These are phyloP conservation scores for Penicillium thymicola DNA, from an alignment of 2,329 filamentous ascomycete genomes.

Conservation along the genomic window DNA sequence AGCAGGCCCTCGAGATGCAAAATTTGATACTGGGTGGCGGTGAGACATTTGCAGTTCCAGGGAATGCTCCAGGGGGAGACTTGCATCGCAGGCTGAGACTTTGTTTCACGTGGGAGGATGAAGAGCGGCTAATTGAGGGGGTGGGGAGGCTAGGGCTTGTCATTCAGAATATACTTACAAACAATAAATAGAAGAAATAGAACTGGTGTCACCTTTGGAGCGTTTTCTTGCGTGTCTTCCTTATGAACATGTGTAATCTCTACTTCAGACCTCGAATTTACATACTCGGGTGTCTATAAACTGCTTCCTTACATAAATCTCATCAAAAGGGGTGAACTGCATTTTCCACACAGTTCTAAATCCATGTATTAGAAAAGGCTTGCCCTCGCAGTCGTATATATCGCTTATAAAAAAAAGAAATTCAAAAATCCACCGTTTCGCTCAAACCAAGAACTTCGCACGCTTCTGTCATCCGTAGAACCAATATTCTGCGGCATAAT, in stretches of 20 bases:
- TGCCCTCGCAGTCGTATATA: not conserved
- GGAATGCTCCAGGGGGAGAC: slow-evolving; percentile 38
- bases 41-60: slow-evolving; percentile 47
- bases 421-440: not conserved
- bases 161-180: not conserved
- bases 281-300: not conserved
- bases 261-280: not conserved
- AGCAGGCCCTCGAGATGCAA: slow-evolving; percentile 1
- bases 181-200: not conserved
- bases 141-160: slow-evolving; percentile 5
- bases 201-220: not conserved
- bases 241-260: not conserved
- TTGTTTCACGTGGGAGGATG: slow-evolving; percentile 20
- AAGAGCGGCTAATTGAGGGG: slow-evolving; percentile 11
- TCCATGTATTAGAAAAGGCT: not conserved
- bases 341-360: not conserved
- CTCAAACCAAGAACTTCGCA: not conserved
- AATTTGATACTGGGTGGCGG: slow-evolving; percentile 11
- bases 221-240: not conserved
- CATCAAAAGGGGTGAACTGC: not conserved
- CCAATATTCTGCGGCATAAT: slow-evolving; percentile 46
- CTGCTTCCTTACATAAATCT: not conserved
- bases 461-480: slow-evolving; percentile 35
- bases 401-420: not conserved
- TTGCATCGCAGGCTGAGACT: slow-evolving; percentile 12